A percentile compares a stretch with the other conserved stretches of the same genome.
Conservation (phyloP, 2,329 filamentous ascomycete genomes). For the Stemphylium lycopersici region DNA sequence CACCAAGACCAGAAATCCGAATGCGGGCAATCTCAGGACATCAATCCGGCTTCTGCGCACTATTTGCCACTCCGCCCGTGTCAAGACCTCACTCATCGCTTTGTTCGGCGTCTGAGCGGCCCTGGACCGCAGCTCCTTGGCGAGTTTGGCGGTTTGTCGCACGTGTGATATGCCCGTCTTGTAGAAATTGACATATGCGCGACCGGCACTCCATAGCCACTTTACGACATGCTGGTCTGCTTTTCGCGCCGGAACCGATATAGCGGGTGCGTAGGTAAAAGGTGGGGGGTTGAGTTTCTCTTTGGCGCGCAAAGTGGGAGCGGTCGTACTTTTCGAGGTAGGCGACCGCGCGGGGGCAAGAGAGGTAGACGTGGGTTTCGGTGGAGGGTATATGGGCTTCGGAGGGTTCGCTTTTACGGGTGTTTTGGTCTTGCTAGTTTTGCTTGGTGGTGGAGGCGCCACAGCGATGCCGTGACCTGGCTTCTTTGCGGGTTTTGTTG, state of each 20-base stretch:
- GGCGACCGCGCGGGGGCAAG: constrained; percentile 2
- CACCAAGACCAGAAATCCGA: constrained; percentile 74
- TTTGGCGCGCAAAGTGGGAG: constrained; percentile 15
- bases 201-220: constrained; percentile 69
- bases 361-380: neutral
- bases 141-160: constrained; percentile 65
- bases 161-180: constrained; percentile 81
- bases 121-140: constrained; percentile 53
- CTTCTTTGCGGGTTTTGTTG: constrained; percentile 10
- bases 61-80: constrained; percentile 74
- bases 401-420: constrained; percentile 3
- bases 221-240: constrained; percentile 54
- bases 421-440: constrained; percentile 8
- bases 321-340: constrained; percentile 1
- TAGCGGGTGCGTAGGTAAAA: constrained; percentile 73
- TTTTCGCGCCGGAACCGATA: constrained; percentile 66
- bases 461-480: constrained; percentile 7
- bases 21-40: constrained; percentile 76
- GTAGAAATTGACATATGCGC: constrained; percentile 84
- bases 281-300: constrained; percentile 70
- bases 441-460: constrained; percentile 10
- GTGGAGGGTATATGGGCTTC: neutral
- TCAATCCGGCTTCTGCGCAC: constrained; percentile 73
- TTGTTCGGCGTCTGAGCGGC: constrained; percentile 8
- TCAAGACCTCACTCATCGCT: constrained; percentile 47